phyloP scores from a whole-genome alignment of 768 basidiomycete genomes.

The Pleurotus giganteus region DNA sequence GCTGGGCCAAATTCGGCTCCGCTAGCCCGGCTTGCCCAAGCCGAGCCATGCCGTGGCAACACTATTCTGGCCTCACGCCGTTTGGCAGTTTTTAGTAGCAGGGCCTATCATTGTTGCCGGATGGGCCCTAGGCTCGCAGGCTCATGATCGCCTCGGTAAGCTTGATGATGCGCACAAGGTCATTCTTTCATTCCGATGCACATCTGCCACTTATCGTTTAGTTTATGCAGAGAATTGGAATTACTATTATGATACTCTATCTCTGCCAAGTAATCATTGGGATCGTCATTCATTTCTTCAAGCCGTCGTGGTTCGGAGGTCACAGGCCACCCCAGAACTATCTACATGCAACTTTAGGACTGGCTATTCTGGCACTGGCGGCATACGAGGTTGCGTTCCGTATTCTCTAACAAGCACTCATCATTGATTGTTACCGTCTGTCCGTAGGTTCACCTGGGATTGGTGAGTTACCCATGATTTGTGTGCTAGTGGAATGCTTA shows the following conservation, averaged over 20 bases:
- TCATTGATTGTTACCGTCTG: slow-evolving; percentile 8
- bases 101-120: slow-evolving; percentile 54
- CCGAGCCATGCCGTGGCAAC: too few species aligned
- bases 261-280: slow-evolving; percentile 47
- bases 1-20: too few species aligned
- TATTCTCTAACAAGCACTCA: slow-evolving; percentile 3
- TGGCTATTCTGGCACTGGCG: slow-evolving; percentile 51
- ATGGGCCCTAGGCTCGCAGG: slow-evolving; percentile 39
- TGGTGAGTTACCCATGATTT: slow-evolving; percentile 26
- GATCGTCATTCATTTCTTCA: slow-evolving; percentile 50
- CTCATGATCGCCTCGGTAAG: neutral
- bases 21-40: too few species aligned
- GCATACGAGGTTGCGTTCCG: slow-evolving; percentile 40
- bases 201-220: neutral
- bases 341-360: slow-evolving; percentile 50
- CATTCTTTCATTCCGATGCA: neutral
- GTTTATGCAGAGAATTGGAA: slow-evolving; percentile 42
- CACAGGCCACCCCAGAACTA: slow-evolving; percentile 52
- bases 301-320: slow-evolving; percentile 35
- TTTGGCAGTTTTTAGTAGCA: slow-evolving; percentile 47
- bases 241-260: slow-evolving; percentile 53
- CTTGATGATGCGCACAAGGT: slow-evolving; percentile 34
- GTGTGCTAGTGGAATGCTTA: too few species aligned
- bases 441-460: slow-evolving; percentile 43
- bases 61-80: slow-evolving; percentile 46